Conservation (phyloP, 225 moss, liverwort and hornwort genomes). For the Pleurozium schreberi region DNA sequence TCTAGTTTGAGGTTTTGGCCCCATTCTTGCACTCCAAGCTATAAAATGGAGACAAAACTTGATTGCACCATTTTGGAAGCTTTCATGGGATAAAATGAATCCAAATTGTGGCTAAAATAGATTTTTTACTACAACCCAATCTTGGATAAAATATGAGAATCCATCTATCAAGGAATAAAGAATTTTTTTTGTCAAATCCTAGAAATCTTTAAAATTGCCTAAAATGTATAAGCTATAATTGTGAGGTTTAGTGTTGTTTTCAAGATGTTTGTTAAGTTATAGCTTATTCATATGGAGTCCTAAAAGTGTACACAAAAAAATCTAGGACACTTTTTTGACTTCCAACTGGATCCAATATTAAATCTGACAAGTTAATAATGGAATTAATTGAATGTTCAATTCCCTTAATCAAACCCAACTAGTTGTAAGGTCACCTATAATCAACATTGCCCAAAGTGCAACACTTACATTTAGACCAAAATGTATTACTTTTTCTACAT, state of each 20-base stretch:
- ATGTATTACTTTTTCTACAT: background rate
- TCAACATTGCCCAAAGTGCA: background rate
- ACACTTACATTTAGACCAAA: background rate
- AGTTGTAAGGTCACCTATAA: background rate
- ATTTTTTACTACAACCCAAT: fast-evolving
- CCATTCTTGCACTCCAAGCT: no score
- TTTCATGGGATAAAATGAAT: background rate
- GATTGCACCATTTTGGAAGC: no score
- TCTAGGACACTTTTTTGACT: background rate
- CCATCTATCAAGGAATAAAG: background rate
- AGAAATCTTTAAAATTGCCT: fast-evolving
- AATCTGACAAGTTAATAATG: background rate
- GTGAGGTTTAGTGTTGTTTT: fast-evolving
- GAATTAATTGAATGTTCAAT: background rate
- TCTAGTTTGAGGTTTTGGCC: no score
- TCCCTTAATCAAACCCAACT: fast-evolving
- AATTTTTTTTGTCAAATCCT: background rate
- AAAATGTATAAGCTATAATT: background rate
- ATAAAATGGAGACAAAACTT: no score
- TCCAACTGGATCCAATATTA: background rate
- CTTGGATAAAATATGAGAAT: background rate
- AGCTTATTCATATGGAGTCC: background rate
- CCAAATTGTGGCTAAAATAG: fast-evolving
- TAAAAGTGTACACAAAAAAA: background rate
- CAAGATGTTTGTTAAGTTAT: background rate